phyloP scores from a whole-genome alignment of 441 rosid genomes.

The Adansonia grandidieri region DNA sequence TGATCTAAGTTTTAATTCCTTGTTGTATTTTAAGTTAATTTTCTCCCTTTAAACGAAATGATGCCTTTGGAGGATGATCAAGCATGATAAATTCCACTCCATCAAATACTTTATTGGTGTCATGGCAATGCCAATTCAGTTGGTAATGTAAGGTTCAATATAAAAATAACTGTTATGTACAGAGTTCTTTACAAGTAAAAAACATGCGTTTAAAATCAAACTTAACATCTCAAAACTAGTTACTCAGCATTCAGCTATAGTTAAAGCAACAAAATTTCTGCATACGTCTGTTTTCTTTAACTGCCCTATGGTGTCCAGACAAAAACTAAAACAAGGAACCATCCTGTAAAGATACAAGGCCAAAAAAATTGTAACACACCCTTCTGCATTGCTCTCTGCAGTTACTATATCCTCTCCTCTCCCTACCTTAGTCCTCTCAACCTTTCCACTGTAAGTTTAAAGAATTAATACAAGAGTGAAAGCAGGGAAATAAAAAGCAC shows the following conservation, averaged over 20 bases:
- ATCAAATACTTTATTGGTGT: background rate
- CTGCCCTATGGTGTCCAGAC: background rate
- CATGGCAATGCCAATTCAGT: background rate
- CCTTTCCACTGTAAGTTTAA: background rate
- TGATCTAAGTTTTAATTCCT: background rate
- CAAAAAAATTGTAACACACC: background rate
- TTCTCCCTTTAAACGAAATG: background rate
- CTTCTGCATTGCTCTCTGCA: background rate
- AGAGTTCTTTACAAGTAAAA: background rate
- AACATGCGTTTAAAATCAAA: background rate
- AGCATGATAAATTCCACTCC: slow-evolving; percentile 13
- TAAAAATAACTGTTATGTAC: background rate
- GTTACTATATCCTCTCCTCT: background rate
- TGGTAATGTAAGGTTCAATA: background rate
- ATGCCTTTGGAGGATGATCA: slow-evolving; percentile 16
- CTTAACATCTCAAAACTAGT: background rate
- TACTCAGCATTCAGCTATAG: background rate
- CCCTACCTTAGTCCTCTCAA: background rate
- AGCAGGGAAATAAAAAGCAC: slow-evolving; percentile 37
- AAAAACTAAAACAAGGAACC: background rate
- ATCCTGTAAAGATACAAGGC: background rate
- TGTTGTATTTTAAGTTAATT: background rate
- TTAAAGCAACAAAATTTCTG: background rate
- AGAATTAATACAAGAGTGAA: background rate
- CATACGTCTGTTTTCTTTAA: background rate